These are phyloP conservation scores for Ramularia endophylla DNA, from an alignment of 2,329 filamentous ascomycete genomes.

Conservation along the genomic window DNA sequence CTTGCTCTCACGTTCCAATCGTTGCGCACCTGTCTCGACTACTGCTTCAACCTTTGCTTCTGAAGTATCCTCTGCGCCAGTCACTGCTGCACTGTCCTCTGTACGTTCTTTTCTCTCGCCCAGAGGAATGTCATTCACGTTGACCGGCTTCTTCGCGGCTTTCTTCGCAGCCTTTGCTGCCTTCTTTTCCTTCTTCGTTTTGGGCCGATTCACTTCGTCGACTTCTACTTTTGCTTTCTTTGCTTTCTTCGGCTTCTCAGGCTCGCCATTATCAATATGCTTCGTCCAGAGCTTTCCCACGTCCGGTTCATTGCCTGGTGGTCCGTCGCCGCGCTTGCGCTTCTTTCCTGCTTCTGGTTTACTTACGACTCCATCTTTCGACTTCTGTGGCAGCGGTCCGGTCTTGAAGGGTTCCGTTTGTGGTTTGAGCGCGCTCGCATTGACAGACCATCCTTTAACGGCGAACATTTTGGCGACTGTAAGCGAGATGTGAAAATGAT, in stretches of 20 bases:
- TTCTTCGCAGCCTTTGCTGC: constrained; percentile 14
- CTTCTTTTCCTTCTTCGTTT: constrained; percentile 29
- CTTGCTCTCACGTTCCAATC: neutral
- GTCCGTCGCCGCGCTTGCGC: constrained; percentile 48
- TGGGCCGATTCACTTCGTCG: constrained; percentile 24
- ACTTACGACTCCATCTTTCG: too few relatives aligned
- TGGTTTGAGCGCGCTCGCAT: constrained; percentile 63
- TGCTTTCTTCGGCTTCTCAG: constrained; percentile 26
- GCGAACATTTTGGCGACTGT: constrained; percentile 70
- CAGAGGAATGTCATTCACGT: constrained; percentile 1
- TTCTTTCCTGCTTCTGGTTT: constrained; percentile 28
- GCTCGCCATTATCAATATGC: constrained; percentile 64
- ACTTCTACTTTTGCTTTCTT: constrained; percentile 11
- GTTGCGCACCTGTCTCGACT: neutral
- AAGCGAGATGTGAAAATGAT: too few relatives aligned
- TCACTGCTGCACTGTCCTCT: neutral
- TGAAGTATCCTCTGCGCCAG: neutral
- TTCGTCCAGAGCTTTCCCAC: constrained; percentile 72
- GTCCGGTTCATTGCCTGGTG: constrained; percentile 45
- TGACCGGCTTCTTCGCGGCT: neutral
- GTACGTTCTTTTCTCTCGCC: constrained; percentile 2
- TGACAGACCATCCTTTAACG: constrained; percentile 86
- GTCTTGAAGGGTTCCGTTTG: constrained; percentile 49
- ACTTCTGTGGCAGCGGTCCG: constrained; percentile 2
- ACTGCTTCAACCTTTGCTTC: neutral